Percentiles rank a stretch among this genome's conserved stretches.
phyloP scores from a whole-genome alignment of 495 filamentous ascomycete species.

The Aspergillus campestris region DNA sequence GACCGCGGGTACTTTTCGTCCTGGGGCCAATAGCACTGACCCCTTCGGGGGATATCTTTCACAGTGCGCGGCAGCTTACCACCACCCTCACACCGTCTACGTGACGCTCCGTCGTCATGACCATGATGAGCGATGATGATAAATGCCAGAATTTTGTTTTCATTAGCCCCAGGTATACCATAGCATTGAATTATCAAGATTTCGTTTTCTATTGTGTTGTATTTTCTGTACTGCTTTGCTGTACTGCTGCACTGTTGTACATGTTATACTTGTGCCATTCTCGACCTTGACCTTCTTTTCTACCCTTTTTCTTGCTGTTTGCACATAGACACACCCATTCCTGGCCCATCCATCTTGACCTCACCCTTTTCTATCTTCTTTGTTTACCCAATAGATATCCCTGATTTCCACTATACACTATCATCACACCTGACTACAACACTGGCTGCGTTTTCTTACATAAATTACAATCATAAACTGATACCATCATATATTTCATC shows the following conservation, averaged over 20 bases:
- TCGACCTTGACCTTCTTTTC: no score
- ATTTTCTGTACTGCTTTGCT: neutral
- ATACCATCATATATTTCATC: no score
- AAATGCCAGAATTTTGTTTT: constrained; percentile 33
- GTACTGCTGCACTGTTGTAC: neutral
- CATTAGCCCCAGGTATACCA: constrained; percentile 33
- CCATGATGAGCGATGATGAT: constrained; percentile 49
- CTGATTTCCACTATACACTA: no score
- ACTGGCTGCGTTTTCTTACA: no score
- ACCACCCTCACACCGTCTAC: constrained; percentile 39
- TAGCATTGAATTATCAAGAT: constrained; percentile 29
- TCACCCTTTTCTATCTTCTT: no score
- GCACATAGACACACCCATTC: no score
- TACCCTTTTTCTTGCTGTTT: no score
- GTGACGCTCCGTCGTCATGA: constrained; percentile 35
- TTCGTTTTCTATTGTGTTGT: constrained; percentile 2
- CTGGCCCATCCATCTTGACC: no score
- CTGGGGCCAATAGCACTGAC: constrained; percentile 28
- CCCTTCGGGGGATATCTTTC: neutral
- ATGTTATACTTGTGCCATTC: no score
- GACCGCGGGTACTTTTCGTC: constrained; percentile 19
- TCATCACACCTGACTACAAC: no score
- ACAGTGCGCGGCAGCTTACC: constrained; percentile 28
- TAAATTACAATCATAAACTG: no score
- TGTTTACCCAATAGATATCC: no score